phyloP scores from a whole-genome alignment of 192 early-diverging fungal species.

The Martensiomyces pterosporus region DNA sequence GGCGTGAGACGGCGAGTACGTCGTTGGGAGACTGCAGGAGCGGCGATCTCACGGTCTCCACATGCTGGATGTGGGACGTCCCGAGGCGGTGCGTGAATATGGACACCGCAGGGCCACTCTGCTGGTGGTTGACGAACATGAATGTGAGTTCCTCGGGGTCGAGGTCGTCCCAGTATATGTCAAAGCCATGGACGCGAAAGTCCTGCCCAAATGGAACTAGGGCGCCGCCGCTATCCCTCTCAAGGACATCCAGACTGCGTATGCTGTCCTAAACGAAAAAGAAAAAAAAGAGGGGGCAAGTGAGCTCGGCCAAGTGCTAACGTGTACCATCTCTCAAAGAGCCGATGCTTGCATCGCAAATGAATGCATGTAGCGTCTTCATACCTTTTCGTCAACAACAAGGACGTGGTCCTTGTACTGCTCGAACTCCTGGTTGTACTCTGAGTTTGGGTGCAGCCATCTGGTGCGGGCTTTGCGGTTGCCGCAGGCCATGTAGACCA shows the following conservation, averaged over 20 bases:
- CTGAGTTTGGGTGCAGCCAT: constrained; percentile 44
- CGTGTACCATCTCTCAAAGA: too few species aligned
- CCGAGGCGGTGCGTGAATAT: constrained; percentile 53
- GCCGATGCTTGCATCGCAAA: too few species aligned
- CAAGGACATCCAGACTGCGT: constrained; percentile 33
- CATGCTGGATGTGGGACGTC: constrained; percentile 33
- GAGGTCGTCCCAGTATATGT: constrained; percentile 42
- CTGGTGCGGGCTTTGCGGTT: constrained; percentile 41
- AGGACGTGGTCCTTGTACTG: constrained; percentile 40
- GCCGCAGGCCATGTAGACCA: constrained; percentile 58
- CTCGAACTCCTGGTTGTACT: constrained; percentile 13
- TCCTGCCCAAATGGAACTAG: constrained; percentile 37
- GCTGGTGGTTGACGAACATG: constrained; percentile 59
- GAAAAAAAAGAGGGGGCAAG: not conserved
- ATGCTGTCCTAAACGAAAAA: constrained; percentile 40
- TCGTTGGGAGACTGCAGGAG: constrained; percentile 57
- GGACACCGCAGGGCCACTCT: constrained; percentile 50
- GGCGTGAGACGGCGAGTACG: constrained; percentile 50
- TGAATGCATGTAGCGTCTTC: not conserved
- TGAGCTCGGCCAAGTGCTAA: too few species aligned
- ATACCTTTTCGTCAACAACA: constrained; percentile 53
- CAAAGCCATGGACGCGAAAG: constrained; percentile 54
- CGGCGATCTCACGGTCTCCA: constrained; percentile 52
- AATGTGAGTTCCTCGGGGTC: constrained; percentile 49
- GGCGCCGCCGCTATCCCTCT: constrained; percentile 17